phyloP scores from a whole-genome alignment of 768 basidiomycete genomes.

The Phanerodontia chrysosporium region DNA sequence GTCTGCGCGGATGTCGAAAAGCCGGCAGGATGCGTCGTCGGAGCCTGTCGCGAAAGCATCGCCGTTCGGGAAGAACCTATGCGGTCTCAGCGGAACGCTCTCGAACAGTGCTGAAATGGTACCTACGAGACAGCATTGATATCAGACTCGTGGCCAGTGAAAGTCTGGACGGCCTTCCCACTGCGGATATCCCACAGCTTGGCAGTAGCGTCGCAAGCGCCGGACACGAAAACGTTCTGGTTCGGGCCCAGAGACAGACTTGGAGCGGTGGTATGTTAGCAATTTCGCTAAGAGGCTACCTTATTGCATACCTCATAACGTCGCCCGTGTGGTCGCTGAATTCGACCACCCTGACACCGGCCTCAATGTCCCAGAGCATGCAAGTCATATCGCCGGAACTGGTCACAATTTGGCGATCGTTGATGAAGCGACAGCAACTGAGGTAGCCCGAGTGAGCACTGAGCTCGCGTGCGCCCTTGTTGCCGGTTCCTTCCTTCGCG shows the following conservation, averaged over 20 bases:
- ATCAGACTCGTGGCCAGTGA: constrained; percentile 97
- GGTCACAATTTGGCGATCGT: constrained; percentile 97
- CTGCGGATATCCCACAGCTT: constrained; percentile 99
- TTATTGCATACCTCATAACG: constrained; percentile 85
- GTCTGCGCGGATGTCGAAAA: constrained; percentile 97
- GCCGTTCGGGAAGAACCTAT: constrained; percentile 98
- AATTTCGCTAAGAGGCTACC: not conserved
- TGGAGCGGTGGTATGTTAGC: constrained; percentile 1
- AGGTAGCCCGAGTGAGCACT: constrained; percentile 98
- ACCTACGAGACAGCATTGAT: constrained; percentile 98
- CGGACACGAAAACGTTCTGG: constrained; percentile 96
- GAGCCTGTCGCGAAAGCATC: constrained; percentile 99
- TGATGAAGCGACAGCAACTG: constrained; percentile 97
- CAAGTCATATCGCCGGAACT: constrained; percentile 99
- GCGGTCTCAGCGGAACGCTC: not conserved
- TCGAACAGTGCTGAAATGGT: not conserved
- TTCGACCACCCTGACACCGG: constrained; percentile 94
- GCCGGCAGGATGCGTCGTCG: constrained; percentile 95
- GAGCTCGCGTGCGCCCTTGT: constrained; percentile 90
- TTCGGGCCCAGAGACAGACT: constrained; percentile 94
- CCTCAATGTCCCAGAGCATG: constrained; percentile 99
- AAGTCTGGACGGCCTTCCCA: constrained; percentile 96
- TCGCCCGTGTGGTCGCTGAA: constrained; percentile 99
- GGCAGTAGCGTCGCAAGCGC: constrained; percentile 96
- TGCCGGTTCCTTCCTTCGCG: constrained; percentile 67